Percentiles rank a stretch among this genome's conserved stretches.
Evolutionary conservation across 2,329 filamentous ascomycete genomes (phyloP).

Genomic region (Zopfia rhizophila): DNA sequence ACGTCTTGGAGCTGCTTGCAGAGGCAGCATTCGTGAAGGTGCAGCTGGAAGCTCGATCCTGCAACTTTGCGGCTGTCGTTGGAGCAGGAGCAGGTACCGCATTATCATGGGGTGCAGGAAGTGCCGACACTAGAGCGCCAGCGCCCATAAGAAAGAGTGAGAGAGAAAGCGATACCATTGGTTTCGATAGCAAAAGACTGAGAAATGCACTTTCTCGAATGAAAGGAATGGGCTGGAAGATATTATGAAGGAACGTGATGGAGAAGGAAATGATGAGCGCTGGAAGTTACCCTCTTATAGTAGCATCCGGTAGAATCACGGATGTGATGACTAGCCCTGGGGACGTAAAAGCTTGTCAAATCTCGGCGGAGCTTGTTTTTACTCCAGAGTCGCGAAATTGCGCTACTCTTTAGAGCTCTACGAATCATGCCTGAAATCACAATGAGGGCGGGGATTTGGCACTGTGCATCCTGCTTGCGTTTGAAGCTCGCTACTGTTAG

Average conservation of each 20-base stretch:
- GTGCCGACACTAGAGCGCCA: conserved; percentile 44
- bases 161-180: conserved; percentile 22
- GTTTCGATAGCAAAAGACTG: conserved; percentile 4
- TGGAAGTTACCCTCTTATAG: conserved; percentile 29
- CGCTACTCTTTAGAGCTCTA: no score
- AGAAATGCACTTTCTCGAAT: conserved; percentile 10
- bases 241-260: conserved; percentile 20
- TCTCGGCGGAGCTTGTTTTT: conserved; percentile 40
- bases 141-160: conserved; percentile 28
- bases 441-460: no score
- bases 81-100: no score
- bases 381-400: no score
- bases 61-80: conserved; percentile 35
- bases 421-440: no score
- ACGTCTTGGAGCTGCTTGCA: conserved; percentile 60
- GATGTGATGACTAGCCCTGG: conserved; percentile 1
- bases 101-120: no score
- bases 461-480: no score
- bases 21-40: conserved; percentile 65
- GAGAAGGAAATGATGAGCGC: conserved; percentile 11
- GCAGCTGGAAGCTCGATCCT: conserved; percentile 55
- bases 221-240: conserved; percentile 30
- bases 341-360: conserved; percentile 36
- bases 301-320: background rate
- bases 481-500: no score